Conservation (phyloP, 2,329 filamentous ascomycete genomes). For the Neonectria coccinea region DNA sequence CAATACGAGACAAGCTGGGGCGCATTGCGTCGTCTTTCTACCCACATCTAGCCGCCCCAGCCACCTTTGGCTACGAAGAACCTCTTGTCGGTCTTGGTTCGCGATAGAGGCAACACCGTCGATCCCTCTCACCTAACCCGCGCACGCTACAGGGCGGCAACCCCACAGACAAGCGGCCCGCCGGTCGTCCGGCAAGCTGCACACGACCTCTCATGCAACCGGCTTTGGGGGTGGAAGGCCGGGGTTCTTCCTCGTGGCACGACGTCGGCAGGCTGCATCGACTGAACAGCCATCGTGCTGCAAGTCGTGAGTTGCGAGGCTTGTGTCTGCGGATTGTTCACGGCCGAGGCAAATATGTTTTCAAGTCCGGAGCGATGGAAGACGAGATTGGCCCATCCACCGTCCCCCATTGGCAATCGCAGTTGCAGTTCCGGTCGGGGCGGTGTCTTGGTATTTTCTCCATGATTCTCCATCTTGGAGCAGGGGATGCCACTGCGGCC, state of each 20-base stretch:
- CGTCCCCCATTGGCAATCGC: neutral
- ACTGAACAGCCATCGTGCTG: conserved; percentile 7
- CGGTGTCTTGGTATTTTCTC: conserved; percentile 12
- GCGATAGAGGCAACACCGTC: neutral
- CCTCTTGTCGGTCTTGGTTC: neutral
- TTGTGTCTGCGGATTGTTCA: conserved; percentile 18
- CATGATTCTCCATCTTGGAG: conserved; percentile 21
- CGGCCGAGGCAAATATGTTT: conserved; percentile 33
- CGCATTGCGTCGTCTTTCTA: conserved; percentile 5
- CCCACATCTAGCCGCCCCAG: neutral
- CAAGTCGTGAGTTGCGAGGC: conserved; percentile 2
- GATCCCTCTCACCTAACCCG: conserved; percentile 11
- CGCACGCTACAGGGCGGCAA: conserved; percentile 19
- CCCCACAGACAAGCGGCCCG: conserved; percentile 25
- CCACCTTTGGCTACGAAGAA: neutral
- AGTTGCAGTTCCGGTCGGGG: conserved; percentile 5
- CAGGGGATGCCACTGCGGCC: conserved; percentile 30
- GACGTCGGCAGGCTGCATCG: conserved; percentile 21
- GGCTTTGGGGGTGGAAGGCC: neutral
- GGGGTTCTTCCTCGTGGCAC: conserved; percentile 25
- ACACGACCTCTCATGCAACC: conserved; percentile 22
- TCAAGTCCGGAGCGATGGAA: conserved; percentile 38
- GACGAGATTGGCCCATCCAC: conserved; percentile 22
- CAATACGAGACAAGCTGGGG: neutral
- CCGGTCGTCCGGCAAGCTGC: conserved; percentile 26